Evolutionary conservation across 306 rosid genomes (phyloP), one percentile per base, ranked within the genome.

Genomic region (Fagus sylvatica): DNA sequence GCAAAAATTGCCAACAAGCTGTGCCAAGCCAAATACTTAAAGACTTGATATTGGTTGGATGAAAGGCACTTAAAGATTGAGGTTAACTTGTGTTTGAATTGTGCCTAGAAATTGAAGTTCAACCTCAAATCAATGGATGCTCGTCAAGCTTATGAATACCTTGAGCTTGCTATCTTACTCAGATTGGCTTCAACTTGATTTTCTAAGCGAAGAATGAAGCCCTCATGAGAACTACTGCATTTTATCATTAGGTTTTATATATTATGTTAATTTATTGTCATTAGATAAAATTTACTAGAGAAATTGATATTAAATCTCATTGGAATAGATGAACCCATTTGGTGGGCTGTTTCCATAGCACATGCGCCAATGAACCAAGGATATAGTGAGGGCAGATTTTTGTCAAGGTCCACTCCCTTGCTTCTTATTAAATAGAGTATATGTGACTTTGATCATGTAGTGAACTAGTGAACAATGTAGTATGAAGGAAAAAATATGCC

Each of bases 91-190:
- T 36, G 71, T 65, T 62, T 0, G 40, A 37, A 12, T 39, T 39
- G 39, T 65, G 71, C 15, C 48, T 16, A 39, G 49, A 36, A 60
- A 37, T 65, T 65, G 71, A 65, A 65, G 49, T 37, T 66, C 71
- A 66, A 39, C 41, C 41, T 15, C 49, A 17, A 32, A 30, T 66
- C 9, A 7, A 17, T 66, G 13, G 49, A 66, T 39, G 30, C 48
- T 66, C 46, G 9, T 66, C 33, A 8, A n/a, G 49, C 49, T 66
- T 11, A n/a, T 17, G 49, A 66, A 7, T 8, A 17, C 3, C 13
- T 37, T 8, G 13, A 39, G 40, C 17, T 60, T 12, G 40, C 40
- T 32, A 60, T 32, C 7, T 11, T 32, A 60, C 67, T 60, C 15
- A 1, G 51, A 39, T 7, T 3, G 33, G 37, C 30, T 39, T 66